Conservation (phyloP, 2,329 filamentous ascomycete genomes). For the Aspergillus melleus region DNA sequence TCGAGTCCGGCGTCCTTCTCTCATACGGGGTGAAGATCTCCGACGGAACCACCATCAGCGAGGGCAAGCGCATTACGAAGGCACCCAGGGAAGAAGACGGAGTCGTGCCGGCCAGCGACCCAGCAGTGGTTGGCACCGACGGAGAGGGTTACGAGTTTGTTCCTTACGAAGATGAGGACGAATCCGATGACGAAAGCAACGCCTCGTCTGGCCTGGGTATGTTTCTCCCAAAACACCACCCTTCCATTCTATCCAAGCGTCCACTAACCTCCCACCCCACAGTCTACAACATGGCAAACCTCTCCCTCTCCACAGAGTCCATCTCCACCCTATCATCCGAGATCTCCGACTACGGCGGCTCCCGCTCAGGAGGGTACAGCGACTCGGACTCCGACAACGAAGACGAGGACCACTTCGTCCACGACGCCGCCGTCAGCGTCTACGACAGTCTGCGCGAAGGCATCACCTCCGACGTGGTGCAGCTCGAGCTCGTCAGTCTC, state of each 20-base stretch:
- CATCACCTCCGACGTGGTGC: slow-evolving; percentile 76
- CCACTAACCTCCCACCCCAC: slow-evolving; percentile 10
- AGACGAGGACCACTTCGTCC: slow-evolving; percentile 69
- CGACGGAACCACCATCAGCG: slow-evolving; percentile 53
- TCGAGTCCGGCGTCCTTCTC: slow-evolving; percentile 73
- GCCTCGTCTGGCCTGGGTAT: slow-evolving; percentile 44
- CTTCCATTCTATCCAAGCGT: background rate
- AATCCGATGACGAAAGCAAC: slow-evolving; percentile 65
- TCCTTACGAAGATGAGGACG: slow-evolving; percentile 65
- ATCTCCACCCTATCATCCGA: slow-evolving; percentile 66
- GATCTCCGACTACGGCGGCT: slow-evolving; percentile 51
- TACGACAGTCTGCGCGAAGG: slow-evolving; percentile 78
- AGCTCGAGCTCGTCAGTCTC: slow-evolving; percentile 91
- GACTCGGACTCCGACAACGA: slow-evolving; percentile 69
- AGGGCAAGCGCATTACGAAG: slow-evolving; percentile 45
- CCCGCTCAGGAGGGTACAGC: slow-evolving; percentile 69
- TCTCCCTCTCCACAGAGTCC: slow-evolving; percentile 51
- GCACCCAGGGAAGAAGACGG: slow-evolving; percentile 47
- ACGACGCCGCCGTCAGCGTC: slow-evolving; percentile 83
- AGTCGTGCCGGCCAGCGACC: slow-evolving; percentile 47
- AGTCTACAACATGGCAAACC: slow-evolving; percentile 54
- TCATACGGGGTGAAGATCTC: slow-evolving; percentile 75
- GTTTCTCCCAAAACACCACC: slow-evolving; percentile 9
- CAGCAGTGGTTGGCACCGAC: slow-evolving; percentile 56
- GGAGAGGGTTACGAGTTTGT: slow-evolving; percentile 67